Evolutionary conservation across 1,139 yeast species (phyloP), one percentile per base, ranked within the genome.

Genomic region (Kazachstania sp.): DNA sequence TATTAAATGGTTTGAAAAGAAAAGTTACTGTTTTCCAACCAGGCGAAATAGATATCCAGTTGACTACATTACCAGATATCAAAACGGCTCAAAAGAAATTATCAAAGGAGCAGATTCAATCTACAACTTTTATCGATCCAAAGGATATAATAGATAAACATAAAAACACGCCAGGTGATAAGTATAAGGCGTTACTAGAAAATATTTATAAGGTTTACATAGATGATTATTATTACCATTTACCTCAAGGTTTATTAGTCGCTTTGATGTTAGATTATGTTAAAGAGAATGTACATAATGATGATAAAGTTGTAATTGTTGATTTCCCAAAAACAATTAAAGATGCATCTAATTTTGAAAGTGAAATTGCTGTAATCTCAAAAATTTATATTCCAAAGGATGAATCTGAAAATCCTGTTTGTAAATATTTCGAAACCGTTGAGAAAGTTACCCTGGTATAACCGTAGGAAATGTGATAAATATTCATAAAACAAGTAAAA

Each of bases 371-470:
- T 2, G 71, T 71, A 34, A 67, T 77, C 35, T 68, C 69, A 43
- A 69, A 70, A 20, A 67, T 76, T 0, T 56, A 72, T 19, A 50
- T 55, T 18, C 53, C 58, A 13, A 48, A 50, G 28, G 57, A 70
- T 15, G 62, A 67, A 3, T 31, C 42, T 3, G 63, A 65, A 11
- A 62, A 63, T 1, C 73, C 71, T 16, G 63, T 80, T 20, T 68
- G 73, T 47, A 79, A 79, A 34, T 81, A 81, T 61, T 81, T 77
- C 54, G 73, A 73, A 29, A 78, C 83, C 23, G 86, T 81, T 16
- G 74, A 73, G 38, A 81, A 78, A 58, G 67, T 67, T 0, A 51
- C 54, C 4, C 47, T 49, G 29, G 43, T 56, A 18, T 54, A 39
- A 48, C 3, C 16, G 13, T 8, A 4, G 4, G 5, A 30, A 5